Percentiles rank a stretch among this genome's conserved stretches.
These are phyloP conservation scores for Huntiella moniliformis DNA, from an alignment of 2,329 filamentous ascomycete genomes.

Conservation along the genomic window DNA sequence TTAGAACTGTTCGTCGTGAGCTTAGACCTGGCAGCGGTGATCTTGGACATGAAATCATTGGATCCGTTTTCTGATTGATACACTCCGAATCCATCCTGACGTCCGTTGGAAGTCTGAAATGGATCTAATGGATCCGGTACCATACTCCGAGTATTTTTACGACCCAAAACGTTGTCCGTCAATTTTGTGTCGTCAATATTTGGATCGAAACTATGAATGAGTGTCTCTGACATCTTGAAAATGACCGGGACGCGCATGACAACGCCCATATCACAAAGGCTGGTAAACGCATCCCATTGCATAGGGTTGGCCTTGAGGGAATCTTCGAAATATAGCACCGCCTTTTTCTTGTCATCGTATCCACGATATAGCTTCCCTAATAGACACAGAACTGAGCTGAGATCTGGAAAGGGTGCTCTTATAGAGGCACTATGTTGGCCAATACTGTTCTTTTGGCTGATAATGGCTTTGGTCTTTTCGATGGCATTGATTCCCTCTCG, in stretches of 20 bases:
- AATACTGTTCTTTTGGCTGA: conserved; percentile 57
- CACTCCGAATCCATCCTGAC: conserved; percentile 9
- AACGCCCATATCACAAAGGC: conserved; percentile 72
- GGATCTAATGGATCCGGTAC: conserved; percentile 23
- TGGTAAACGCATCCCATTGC: conserved; percentile 93
- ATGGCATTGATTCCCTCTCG: conserved; percentile 67
- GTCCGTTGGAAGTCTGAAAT: conserved; percentile 22
- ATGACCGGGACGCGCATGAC: conserved; percentile 68
- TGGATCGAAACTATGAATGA: conserved; percentile 29
- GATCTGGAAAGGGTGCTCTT: conserved; percentile 61
- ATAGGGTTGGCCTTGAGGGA: conserved; percentile 80
- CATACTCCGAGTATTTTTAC: conserved; percentile 9
- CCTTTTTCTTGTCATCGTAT: conserved; percentile 66
- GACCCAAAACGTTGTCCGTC: conserved; percentile 7
- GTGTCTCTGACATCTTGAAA: conserved; percentile 50
- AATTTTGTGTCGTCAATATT: conserved; percentile 10
- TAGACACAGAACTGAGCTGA: conserved; percentile 63
- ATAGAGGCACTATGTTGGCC: conserved; percentile 66
- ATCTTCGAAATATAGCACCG: conserved; percentile 72
- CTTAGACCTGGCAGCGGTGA: conserved; percentile 31
- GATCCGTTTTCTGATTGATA: conserved; percentile 11
- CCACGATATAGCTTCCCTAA: conserved; percentile 74
- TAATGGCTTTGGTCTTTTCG: conserved; percentile 62
- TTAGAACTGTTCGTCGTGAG: conserved; percentile 15
- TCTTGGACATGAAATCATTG: conserved; percentile 35